phyloP scores from a whole-genome alignment of 2,329 filamentous ascomycete species.

The Hirsutella rhossiliensis region DNA sequence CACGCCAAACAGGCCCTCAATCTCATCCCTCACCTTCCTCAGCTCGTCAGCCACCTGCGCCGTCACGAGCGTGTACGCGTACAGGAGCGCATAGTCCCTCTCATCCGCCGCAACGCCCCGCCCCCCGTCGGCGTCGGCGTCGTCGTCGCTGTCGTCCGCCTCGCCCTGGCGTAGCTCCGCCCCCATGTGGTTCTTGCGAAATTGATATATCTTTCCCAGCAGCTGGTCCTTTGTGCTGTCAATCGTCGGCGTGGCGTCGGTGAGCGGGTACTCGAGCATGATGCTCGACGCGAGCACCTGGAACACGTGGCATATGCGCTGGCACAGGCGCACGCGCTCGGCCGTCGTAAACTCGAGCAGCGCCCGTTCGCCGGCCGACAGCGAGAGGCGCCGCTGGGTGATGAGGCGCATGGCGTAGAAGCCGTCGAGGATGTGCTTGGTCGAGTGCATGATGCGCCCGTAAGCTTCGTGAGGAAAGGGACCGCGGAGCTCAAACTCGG shows the following conservation, averaged over 20 bases:
- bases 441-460: slow-evolving; percentile 63
- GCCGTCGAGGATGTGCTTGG: slow-evolving; percentile 75
- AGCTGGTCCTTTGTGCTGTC: slow-evolving; percentile 70
- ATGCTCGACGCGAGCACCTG: slow-evolving; percentile 82
- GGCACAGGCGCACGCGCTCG: slow-evolving; percentile 71
- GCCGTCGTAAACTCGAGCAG: slow-evolving; percentile 67
- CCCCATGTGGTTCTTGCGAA: slow-evolving; percentile 55
- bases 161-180: slow-evolving; percentile 8
- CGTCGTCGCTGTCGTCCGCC: slow-evolving; percentile 4
- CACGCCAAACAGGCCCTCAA: slow-evolving; percentile 52
- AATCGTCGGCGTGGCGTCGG: slow-evolving; percentile 76
- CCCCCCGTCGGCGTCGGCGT: background rate
- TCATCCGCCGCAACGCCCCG: slow-evolving; percentile 42
- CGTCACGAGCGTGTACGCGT: slow-evolving; percentile 72
- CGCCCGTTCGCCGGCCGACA: slow-evolving; percentile 69
- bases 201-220: slow-evolving; percentile 78
- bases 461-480: slow-evolving; percentile 72
- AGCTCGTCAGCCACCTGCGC: slow-evolving; percentile 55
- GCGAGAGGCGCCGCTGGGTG: slow-evolving; percentile 64
- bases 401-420: slow-evolving; percentile 96
- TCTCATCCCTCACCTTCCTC: slow-evolving; percentile 44
- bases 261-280: slow-evolving; percentile 89
- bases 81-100: slow-evolving; percentile 80
- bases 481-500: slow-evolving; percentile 78
- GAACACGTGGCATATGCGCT: slow-evolving; percentile 80